These are phyloP conservation scores for Yamadazyma nakazawae DNA, from an alignment of 805 yeast genomes.

Conservation along the genomic window DNA sequence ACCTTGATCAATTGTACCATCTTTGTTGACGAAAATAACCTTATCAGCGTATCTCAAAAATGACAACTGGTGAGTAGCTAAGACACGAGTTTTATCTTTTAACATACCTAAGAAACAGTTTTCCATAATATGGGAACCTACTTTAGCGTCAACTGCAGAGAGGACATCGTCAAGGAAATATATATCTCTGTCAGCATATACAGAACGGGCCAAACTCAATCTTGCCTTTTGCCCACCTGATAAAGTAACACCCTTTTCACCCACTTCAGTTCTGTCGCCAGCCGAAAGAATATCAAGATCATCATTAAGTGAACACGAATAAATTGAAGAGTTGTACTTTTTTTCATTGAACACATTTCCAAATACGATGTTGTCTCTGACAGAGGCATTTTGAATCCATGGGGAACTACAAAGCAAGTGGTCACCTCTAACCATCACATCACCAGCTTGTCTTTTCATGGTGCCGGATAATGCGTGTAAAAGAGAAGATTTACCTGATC, in stretches of 20 bases:
- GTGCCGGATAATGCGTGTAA: slow-evolving; percentile 35
- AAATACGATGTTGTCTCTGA: slow-evolving; percentile 29
- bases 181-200: slow-evolving; percentile 28
- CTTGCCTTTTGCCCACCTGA: slow-evolving; percentile 39
- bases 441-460: slow-evolving; percentile 32
- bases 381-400: slow-evolving; percentile 37
- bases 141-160: slow-evolving; percentile 36
- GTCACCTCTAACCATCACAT: slow-evolving; percentile 24
- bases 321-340: slow-evolving; percentile 21
- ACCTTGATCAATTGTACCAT: slow-evolving; percentile 28
- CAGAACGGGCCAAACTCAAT: slow-evolving; percentile 32
- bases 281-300: slow-evolving; percentile 29
- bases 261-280: slow-evolving; percentile 34
- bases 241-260: slow-evolving; percentile 35
- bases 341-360: slow-evolving; percentile 22
- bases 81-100: slow-evolving; percentile 27
- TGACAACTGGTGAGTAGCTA: slow-evolving; percentile 36
- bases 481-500: slow-evolving; percentile 35
- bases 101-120: slow-evolving; percentile 26
- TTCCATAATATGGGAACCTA: slow-evolving; percentile 34
- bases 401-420: slow-evolving; percentile 28
- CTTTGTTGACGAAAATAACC: slow-evolving; percentile 22
- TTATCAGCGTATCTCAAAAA: slow-evolving; percentile 29
- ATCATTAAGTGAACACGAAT: slow-evolving; percentile 25
- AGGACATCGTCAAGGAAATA: slow-evolving; percentile 32